Evolutionary conservation across 306 rosid species (phyloP).

Genomic region (Medicago truncatula): DNA sequence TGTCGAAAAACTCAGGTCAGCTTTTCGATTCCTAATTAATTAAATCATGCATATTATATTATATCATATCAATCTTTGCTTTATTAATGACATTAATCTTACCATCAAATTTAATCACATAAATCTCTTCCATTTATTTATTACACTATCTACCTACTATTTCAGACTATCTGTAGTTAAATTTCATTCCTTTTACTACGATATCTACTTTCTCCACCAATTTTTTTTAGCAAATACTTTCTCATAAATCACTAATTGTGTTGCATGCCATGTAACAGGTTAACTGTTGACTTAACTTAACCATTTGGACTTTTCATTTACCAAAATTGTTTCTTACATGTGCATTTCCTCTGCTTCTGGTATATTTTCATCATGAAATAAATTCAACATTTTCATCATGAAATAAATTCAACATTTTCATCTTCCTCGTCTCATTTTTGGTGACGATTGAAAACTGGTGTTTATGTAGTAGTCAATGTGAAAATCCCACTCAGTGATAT

Average conservation of each 20-base stretch:
- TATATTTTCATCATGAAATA: no score
- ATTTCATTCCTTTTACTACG: slow-evolving; percentile 6
- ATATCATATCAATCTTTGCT: background rate
- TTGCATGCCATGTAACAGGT: slow-evolving; percentile 20
- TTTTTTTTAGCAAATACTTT: slow-evolving; percentile 1
- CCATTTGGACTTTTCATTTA: slow-evolving; percentile 7
- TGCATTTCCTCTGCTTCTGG: background rate
- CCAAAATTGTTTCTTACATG: background rate
- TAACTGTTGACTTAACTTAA: slow-evolving; percentile 17
- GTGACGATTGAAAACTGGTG: background rate
- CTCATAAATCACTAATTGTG: slow-evolving; percentile 1
- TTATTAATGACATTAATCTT: slow-evolving; percentile 26
- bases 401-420: no score
- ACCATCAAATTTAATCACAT: background rate
- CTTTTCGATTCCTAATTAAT: no score
- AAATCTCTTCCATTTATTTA: slow-evolving; percentile 5
- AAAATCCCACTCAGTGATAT: no score
- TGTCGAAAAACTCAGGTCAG: slow-evolving; percentile 80
- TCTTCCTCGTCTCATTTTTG: no score
- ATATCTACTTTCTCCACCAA: background rate
- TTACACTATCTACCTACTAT: background rate
- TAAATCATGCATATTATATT: no score
- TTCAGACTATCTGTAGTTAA: slow-evolving; percentile 13
- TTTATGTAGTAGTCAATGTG: slow-evolving; percentile 2
- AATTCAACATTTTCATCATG: no score